Evolutionary conservation across 495 filamentous ascomycete genomes (phyloP), one percentile per base, ranked within the genome.

Genomic region (Aspergillus affinis): DNA sequence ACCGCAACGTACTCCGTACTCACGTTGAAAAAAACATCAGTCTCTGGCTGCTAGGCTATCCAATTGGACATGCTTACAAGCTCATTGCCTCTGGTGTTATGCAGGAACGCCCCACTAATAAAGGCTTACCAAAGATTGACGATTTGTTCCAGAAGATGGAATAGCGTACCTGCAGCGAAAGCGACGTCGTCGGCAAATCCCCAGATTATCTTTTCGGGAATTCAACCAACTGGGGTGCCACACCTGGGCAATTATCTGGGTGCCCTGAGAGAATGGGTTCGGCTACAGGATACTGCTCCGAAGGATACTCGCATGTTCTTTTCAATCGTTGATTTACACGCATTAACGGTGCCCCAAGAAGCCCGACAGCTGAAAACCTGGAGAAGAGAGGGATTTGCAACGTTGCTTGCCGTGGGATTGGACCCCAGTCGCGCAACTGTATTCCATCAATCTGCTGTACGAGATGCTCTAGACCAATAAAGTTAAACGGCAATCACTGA

Each of bases 191-290:
- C 19, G 12, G 46, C 60, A 48, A 55, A 41, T 23, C 9, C 44
- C 18, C 47, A 36, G 12, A 64, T 69, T 13, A 69, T 98, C 61
- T 98, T 98, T 79, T 98, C 95, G 10, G 94, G 92, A 29, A 98
- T 98, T 61, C 94, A 98, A 67, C 95, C 94, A 18, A 98, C 94
- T 6, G 94, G 93, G 5, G 76, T 96, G 10, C 95, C 94, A n/a
- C 95, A 98, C 70, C 78, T 98, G 32, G 94, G 94, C 15, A 98
- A 98, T 73, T 98, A 98, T 70, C 81, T 97, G 9, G 94, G 94
- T 13, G 95, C 94, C n/a, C 76, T 98, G 55, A 82, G 84, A 29
- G 83, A 90, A 78, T 98, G 94, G 94, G 87, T 87, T 41, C 77
- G 79, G 58, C 75, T 97, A 6, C 92, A 97, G 64, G 79, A 93